Conservation (phyloP, 495 filamentous ascomycete genomes). For the Sporormia fimetaria region DNA sequence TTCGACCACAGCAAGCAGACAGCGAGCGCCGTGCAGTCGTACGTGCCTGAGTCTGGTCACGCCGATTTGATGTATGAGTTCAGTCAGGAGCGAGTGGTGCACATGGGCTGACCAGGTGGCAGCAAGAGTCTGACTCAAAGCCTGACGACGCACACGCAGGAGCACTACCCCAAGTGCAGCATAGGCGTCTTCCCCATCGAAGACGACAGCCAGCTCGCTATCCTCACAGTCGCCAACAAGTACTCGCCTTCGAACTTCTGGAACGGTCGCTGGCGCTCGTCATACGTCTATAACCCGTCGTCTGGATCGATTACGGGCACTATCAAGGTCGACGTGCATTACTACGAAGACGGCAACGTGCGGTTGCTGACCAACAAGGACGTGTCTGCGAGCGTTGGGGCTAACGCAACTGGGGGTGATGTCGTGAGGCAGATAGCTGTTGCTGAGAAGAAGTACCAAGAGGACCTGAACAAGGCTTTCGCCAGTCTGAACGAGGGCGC, state of each 20-base stretch:
- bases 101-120: constrained; percentile 1
- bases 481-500: constrained; percentile 77
- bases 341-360: constrained; percentile 99
- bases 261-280: constrained; percentile 89
- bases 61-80: constrained; percentile 61
- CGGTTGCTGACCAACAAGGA: constrained; percentile 77
- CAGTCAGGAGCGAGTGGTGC: neutral
- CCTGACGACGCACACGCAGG: constrained; percentile 62
- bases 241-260: constrained; percentile 98
- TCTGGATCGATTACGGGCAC: constrained; percentile 50
- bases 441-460: constrained; percentile 85
- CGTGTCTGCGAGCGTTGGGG: constrained; percentile 43
- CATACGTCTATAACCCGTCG: constrained; percentile 64
- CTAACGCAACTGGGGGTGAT: constrained; percentile 50
- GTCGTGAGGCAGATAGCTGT: constrained; percentile 63
- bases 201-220: constrained; percentile 60
- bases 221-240: constrained; percentile 84
- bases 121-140: constrained; percentile 75
- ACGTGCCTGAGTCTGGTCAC: constrained; percentile 68
- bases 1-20: constrained; percentile 81
- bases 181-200: constrained; percentile 72
- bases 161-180: constrained; percentile 78
- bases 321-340: constrained; percentile 86
- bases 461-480: constrained; percentile 88
- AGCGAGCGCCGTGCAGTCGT: constrained; percentile 69